Evolutionary conservation across 495 filamentous ascomycete genomes (phyloP), one percentile per base, ranked within the genome.

Genomic region (Xylaria intraflava): DNA sequence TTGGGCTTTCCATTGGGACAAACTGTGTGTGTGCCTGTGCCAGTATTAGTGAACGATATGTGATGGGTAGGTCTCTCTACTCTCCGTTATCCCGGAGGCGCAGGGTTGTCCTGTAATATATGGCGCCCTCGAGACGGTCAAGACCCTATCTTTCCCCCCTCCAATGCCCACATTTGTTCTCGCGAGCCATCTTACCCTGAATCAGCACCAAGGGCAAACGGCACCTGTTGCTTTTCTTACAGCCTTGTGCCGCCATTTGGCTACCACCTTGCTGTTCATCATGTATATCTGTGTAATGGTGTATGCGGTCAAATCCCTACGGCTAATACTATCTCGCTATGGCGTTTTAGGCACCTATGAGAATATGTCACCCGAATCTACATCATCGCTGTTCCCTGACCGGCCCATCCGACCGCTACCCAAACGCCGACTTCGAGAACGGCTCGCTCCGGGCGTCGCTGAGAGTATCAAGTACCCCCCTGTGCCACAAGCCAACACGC

Each of bases 341-440:
- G 24, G 36, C 29, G 36, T 47, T 40, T 20, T 44, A 58, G 26
- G 52, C 52, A 29, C 52, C 38, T 10, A 42, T 43, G 52, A 55
- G 27, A 75, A 53, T 16, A 80, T 82, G 78, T 82, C 84, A 67
- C 78, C 85, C 61, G 88, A 93, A 69, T 83, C 85, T 43, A 75
- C 78, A 47, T 90, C 90, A 45, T 76, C 84, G 29, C 69, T 87
- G 58, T 93, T 88, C 64, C 88, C 89, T 57, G 87, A 94, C 61
- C 83, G 94, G 61, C 85, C 90, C 51, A 97, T 99, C 64, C 88
- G 90, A 36, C 94, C 94, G 44, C 78, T 99, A 49, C 94, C 94
- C 29, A 93, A 87, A 71, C 83, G 89, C 55, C 83, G 85, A 51
- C 76, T 97, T 17, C 86, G 90, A 44, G 89, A 90, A 56, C 84